Percentiles rank a stretch among this genome's conserved stretches.
phyloP scores from a whole-genome alignment of 495 filamentous ascomycete species.

The Aspergillus sparsus region DNA sequence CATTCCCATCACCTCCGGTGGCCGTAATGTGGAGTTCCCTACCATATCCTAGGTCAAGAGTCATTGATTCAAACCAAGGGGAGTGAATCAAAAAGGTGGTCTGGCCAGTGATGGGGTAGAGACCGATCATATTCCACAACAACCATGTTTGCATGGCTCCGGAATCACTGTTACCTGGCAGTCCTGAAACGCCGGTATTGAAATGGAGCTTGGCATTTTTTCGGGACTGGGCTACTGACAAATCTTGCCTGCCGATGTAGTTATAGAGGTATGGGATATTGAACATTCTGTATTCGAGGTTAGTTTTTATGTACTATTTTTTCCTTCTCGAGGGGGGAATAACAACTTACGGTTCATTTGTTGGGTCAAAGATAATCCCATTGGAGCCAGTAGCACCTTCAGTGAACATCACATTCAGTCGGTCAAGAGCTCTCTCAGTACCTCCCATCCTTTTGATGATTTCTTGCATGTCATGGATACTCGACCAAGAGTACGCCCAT shows the following conservation, averaged over 20 bases:
- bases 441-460: conserved; percentile 63
- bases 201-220: conserved; percentile 44
- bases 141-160: conserved; percentile 63
- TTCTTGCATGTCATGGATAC: conserved; percentile 65
- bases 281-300: conserved; percentile 51
- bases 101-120: conserved; percentile 58
- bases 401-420: conserved; percentile 48
- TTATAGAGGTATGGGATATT: conserved; percentile 71
- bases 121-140: conserved; percentile 61
- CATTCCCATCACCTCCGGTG: conserved; percentile 44
- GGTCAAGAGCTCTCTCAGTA: conserved; percentile 29
- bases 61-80: conserved; percentile 56
- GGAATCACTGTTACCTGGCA: conserved; percentile 61
- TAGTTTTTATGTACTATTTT: conserved; percentile 3
- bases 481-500: conserved; percentile 70
- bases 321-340: not conserved
- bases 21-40: conserved; percentile 49
- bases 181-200: conserved; percentile 37
- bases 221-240: conserved; percentile 41
- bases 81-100: conserved; percentile 57
- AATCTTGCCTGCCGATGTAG: conserved; percentile 62
- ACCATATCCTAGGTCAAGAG: conserved; percentile 47
- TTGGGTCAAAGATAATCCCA: conserved; percentile 64
- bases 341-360: conserved; percentile 60
- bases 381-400: conserved; percentile 51